A percentile compares a stretch with the other conserved stretches of the same genome.
phyloP scores from a whole-genome alignment of 164 flowering plant species.

The Macadamia tetraphylla region DNA sequence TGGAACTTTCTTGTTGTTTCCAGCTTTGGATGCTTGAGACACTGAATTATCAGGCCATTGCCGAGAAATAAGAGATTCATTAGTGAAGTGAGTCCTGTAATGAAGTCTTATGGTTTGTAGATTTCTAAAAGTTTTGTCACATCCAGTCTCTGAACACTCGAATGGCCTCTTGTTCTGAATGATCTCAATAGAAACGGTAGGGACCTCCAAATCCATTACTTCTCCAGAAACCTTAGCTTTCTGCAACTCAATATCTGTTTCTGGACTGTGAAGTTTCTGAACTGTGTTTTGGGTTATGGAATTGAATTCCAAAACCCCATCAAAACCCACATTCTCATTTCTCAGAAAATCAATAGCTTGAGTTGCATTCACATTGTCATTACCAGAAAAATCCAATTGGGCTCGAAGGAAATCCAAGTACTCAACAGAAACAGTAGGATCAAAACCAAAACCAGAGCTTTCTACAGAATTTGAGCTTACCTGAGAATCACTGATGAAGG shows the following conservation, averaged over 20 bases:
- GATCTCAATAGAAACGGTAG: constrained; percentile 3
- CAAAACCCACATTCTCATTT: neutral
- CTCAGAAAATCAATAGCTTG: neutral
- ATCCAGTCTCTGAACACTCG: constrained; percentile 5
- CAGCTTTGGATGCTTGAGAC: constrained; percentile 1
- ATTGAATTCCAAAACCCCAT: neutral
- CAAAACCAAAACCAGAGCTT: neutral
- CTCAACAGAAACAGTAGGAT: neutral
- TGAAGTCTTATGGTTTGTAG: constrained; percentile 9
- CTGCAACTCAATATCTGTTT: neutral
- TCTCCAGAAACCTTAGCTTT: neutral
- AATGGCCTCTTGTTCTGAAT: constrained; percentile 9
- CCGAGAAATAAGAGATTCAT: neutral
- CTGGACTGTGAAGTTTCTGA: neutral
- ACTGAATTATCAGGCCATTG: neutral
- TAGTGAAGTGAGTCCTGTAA: constrained; percentile 2
- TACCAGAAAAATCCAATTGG: neutral
- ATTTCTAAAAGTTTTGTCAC: constrained; percentile 10
- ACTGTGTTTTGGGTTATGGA: neutral
- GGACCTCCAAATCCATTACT: neutral
- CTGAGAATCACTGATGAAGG: neutral
- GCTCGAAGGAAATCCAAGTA: neutral
- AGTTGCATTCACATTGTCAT: neutral
- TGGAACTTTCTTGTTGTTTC: constrained; percentile 7
- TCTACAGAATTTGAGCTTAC: neutral